Evolutionary conservation across 257 asterid genomes (phyloP), one percentile per base, ranked within the genome.

Genomic region (Nemophila menziesii): DNA sequence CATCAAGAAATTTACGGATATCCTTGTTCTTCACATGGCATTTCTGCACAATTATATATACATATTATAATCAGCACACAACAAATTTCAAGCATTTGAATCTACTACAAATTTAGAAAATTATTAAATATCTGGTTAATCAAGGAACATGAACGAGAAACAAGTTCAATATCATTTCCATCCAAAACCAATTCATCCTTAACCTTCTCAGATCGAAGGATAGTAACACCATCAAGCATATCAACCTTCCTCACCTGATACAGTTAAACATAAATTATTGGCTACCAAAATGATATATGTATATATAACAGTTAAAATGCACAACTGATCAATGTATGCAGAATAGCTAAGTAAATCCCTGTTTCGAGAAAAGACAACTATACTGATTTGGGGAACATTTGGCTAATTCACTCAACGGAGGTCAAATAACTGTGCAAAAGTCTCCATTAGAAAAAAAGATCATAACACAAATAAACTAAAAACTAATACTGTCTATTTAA

Each of bases 121-220:
- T 0, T 1, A 14, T 3, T 11, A 0, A 1, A 39, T 22, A 69
- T 77, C 71, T 73, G 81, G 63, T 69, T 73, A 14, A 73, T 73
- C 64, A 73, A 59, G 44, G 81, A 77, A 37, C 64, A 57, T 8
- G 81, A 73, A 16, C 81, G 65, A 23, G 81, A 73, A 22, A 69
- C 81, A 24, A 73, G 74, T 51, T 73, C 81, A 10, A 73, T 62
- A 20, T 69, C 81, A 26, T 69, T 73, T 0, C 78, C 81, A 14
- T 73, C 74, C 56, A 73, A 21, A 11, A 73, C 51, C 54, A 73
- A 33, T 15, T 73, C 81, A 56, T 73, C 81, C 67, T 73, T 73
- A 8, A 73, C 81, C 53, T 73, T 73, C 59, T 73, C 81, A 2
- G 81, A 73, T 44, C 81, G 66, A 16, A 69, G 53, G 33, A 73